These are phyloP conservation scores for Porcisia deanei DNA, from an alignment of 208 protist species.

Conservation along the genomic window DNA sequence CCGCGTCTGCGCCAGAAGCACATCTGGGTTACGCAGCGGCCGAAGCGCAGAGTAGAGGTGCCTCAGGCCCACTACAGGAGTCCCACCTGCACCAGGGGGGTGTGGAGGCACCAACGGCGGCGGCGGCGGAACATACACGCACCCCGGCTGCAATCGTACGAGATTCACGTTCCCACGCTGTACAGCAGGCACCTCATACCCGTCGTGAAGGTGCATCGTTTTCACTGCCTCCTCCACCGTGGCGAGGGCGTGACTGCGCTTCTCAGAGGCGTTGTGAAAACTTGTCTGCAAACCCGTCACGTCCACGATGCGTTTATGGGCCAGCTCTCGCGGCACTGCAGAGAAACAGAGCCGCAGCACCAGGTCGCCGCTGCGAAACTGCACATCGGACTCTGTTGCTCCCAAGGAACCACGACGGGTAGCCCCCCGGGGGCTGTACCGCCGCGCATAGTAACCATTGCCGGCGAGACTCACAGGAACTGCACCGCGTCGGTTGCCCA, in stretches of 20 bases:
- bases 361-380: slow-evolving; percentile 40
- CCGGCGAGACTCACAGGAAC: slow-evolving; percentile 54
- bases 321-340: slow-evolving; percentile 40
- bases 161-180: slow-evolving; percentile 57
- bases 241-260: slow-evolving; percentile 25
- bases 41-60: slow-evolving; percentile 11
- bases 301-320: slow-evolving; percentile 58
- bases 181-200: slow-evolving; percentile 75
- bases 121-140: slow-evolving; percentile 34
- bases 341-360: slow-evolving; percentile 34
- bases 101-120: not conserved
- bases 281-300: slow-evolving; percentile 74
- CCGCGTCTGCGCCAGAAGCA: slow-evolving; percentile 31
- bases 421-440: slow-evolving; percentile 32
- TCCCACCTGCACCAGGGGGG: not conserved
- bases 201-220: slow-evolving; percentile 87
- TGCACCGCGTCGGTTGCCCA: not conserved
- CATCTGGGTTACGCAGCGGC: slow-evolving; percentile 51
- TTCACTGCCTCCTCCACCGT: slow-evolving; percentile 56
- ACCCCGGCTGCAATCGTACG: slow-evolving; percentile 50
- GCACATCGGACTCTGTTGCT: not conserved
- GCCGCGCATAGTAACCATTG: slow-evolving; percentile 75
- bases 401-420: not conserved
- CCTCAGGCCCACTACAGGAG: slow-evolving; percentile 1
- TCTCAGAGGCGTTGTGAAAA: slow-evolving; percentile 55